phyloP scores from a whole-genome alignment of 1,284 basidiomycete species.

The Anthracocystis setariae region DNA sequence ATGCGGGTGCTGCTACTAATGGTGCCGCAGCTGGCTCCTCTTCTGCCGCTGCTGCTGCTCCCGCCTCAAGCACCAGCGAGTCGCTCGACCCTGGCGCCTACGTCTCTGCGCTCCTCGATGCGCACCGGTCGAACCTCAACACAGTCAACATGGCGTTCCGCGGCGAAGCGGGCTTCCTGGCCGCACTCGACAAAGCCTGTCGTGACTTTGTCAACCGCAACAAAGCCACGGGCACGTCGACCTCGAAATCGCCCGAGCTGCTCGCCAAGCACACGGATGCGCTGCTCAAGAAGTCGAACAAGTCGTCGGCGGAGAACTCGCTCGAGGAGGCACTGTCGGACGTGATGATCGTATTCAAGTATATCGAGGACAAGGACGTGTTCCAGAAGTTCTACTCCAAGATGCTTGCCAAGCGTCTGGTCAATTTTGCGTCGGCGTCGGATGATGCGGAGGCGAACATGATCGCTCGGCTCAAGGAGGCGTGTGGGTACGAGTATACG shows the following conservation, averaged over 20 bases:
- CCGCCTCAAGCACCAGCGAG: slow-evolving; percentile 69
- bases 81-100: slow-evolving; percentile 84
- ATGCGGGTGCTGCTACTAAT: slow-evolving; percentile 65
- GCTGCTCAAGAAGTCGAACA: slow-evolving; percentile 92
- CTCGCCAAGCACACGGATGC: slow-evolving; percentile 93
- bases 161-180: slow-evolving; percentile 93
- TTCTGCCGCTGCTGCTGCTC: slow-evolving; percentile 24
- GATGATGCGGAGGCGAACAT: slow-evolving; percentile 97
- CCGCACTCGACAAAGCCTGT: slow-evolving; percentile 90
- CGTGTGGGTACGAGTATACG: slow-evolving; percentile 98
- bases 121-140: slow-evolving; percentile 90
- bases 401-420: slow-evolving; percentile 92
- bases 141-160: slow-evolving; percentile 91
- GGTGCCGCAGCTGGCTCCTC: slow-evolving; percentile 23
- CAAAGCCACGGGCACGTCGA: slow-evolving; percentile 72
- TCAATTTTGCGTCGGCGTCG: slow-evolving; percentile 90
- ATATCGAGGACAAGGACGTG: slow-evolving; percentile 98
- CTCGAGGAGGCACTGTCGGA: slow-evolving; percentile 89
- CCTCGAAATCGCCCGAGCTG: slow-evolving; percentile 85
- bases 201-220: slow-evolving; percentile 96
- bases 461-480: slow-evolving; percentile 98
- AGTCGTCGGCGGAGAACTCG: slow-evolving; percentile 85
- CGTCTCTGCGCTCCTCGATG: slow-evolving; percentile 88
- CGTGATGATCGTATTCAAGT: slow-evolving; percentile 98
- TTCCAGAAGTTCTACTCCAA: slow-evolving; percentile 99